Conservation (phyloP, 2,329 filamentous ascomycete species). For the Massarina eburnea region DNA sequence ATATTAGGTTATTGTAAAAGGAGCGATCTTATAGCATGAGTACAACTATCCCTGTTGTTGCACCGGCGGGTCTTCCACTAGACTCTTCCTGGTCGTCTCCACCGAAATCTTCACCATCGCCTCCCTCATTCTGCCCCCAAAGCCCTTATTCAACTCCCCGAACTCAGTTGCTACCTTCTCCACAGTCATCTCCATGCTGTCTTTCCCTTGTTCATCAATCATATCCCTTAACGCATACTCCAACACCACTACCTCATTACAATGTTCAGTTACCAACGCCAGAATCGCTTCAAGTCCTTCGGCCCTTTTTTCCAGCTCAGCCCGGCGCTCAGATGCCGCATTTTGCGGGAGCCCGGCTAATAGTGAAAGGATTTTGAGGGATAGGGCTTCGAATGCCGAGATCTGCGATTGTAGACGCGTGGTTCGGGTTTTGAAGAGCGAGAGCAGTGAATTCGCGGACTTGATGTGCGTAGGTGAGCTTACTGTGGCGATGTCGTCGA, state of each 20-base stretch:
- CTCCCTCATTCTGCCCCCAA: neutral
- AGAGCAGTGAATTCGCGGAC: neutral
- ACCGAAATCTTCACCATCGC: neutral
- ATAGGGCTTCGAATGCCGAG: neutral
- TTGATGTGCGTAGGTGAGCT: neutral
- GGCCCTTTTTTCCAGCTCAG: too few relatives aligned
- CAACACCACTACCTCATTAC: constrained; percentile 6
- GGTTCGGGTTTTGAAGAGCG: neutral
- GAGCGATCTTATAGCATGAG: neutral
- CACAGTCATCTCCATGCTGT: neutral
- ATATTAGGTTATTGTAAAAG: neutral
- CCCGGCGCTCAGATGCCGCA: neutral
- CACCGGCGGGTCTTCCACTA: neutral
- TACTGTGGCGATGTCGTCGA: constrained; percentile 1
- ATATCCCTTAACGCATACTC: constrained; percentile 6
- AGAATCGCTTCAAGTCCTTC: neutral
- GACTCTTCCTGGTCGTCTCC: neutral
- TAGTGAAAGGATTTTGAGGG: neutral
- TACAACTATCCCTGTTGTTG: neutral
- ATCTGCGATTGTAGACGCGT: constrained; percentile 1
- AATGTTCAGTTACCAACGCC: neutral
- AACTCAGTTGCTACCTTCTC: neutral
- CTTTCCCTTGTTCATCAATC: constrained; percentile 3
- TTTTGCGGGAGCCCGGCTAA: too few relatives aligned
- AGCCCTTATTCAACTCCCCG: neutral